Evolutionary conservation across 1,284 basidiomycete genomes (phyloP), one percentile per base, ranked within the genome.

Genomic region (Volvariella surrecta): DNA sequence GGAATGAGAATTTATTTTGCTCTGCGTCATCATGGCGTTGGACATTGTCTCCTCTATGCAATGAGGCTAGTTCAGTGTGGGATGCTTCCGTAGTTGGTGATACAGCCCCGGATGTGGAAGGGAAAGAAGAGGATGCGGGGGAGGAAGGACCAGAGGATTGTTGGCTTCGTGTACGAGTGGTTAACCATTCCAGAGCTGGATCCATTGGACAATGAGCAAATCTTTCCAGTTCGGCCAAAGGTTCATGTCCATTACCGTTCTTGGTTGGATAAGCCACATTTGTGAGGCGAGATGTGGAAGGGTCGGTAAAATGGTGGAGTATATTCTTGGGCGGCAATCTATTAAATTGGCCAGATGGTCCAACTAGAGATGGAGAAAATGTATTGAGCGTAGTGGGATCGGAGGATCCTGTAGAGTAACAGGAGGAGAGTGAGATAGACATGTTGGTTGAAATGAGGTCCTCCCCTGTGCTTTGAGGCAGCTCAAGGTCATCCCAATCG

Each of bases 1-100:
- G 74, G 58, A 80, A 86, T 4, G 80, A 82, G 51, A 77, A n/a
- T 18, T 42, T 9, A 32, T 20, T 8, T 20, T 16, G 9, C 31
- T 6, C 20, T 45, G 8, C 50, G 52, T 38, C 45, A 45, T 10
- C 37, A 46, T 44, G 40, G 8, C 46, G 46, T 24, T 46, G 38
- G 13, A 43, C 31, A 48, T 47, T 11, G 45, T 45, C 44, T 50
- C 49, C 2, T 48, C 48, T 32, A 52, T 47, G 46, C 46, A 47
- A 47, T 49, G 54, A 8, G 50, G 50, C 24, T 53, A 46, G 8
- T 46, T 52, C 21, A 37, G 48, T 44, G 11, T 9, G 35, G 11
- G 11, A 47, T 45, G 34, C 15, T 35, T 35, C n/a, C 34, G 34
- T 28, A 11, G 24, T 28, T 6, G 24, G 24, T 28, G 24, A 28